Evolutionary conservation across 768 basidiomycete genomes (phyloP).

Genomic region (Calocera viscosa): DNA sequence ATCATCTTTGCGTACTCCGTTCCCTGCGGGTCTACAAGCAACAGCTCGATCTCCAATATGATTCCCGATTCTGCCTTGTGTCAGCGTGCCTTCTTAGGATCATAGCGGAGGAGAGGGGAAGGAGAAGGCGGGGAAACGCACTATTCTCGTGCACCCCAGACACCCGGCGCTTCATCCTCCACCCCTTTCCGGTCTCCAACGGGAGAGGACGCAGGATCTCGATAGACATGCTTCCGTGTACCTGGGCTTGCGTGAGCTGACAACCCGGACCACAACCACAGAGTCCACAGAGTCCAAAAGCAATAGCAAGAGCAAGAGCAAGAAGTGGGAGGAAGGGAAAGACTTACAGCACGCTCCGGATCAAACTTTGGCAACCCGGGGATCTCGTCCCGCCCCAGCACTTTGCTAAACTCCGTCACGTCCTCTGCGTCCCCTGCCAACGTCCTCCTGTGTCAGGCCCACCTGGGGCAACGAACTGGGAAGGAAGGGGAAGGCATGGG

Average conservation of each 20-base stretch:
- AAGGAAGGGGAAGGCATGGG: not conserved
- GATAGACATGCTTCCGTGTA: slow-evolving; percentile 69
- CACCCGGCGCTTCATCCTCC: slow-evolving; percentile 56
- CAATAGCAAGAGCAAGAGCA: not conserved
- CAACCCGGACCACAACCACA: too few species aligned
- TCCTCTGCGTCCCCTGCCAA: slow-evolving; percentile 46
- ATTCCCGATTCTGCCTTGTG: slow-evolving; percentile 54
- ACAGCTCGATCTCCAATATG: slow-evolving; percentile 50
- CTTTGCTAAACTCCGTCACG: slow-evolving; percentile 53
- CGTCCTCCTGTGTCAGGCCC: too few species aligned
- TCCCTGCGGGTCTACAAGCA: slow-evolving; percentile 51
- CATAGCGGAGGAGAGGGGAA: not conserved
- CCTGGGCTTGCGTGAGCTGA: slow-evolving; percentile 33
- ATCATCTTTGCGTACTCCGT: slow-evolving; percentile 50
- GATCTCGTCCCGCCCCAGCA: slow-evolving; percentile 27
- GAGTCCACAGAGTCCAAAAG: too few species aligned
- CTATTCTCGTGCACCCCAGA: slow-evolving; percentile 73
- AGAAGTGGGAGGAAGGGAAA: not conserved
- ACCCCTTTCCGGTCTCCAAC: slow-evolving; percentile 59
- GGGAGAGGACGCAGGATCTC: slow-evolving; percentile 72
- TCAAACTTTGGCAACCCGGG: slow-evolving; percentile 62
- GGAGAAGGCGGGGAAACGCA: slow-evolving; percentile 21
- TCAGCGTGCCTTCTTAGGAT: not conserved
- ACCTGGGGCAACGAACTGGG: too few species aligned
- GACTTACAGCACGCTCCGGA: slow-evolving; percentile 53